Base-by-base conservation (phyloP, 2,329 filamentous ascomycete species). In the Coniella lustricola region DNA sequence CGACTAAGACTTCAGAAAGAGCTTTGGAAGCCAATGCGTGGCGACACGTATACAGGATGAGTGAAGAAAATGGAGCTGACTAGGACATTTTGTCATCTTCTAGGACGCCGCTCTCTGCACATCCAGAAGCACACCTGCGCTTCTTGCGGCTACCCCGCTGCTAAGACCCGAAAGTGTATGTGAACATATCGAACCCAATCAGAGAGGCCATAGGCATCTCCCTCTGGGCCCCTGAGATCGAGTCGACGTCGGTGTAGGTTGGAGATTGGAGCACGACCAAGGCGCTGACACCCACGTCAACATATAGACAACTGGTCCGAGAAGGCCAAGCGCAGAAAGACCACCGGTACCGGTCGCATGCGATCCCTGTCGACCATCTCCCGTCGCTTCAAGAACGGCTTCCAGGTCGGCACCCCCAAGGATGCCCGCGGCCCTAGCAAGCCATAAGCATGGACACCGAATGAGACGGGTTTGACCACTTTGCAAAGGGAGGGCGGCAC, bases 311-410 rank as follows among this genome's bases (percentile, higher is more conserved):
- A 98, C 87, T 98, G 93, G 93, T 83, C 87, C 74, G 91, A 97
- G 84, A 98, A 98, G 87, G 91, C 90, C 66, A 97, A 97, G 89
- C 82, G 93, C 75, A 94, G 93, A 86, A 97, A 96, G 90, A 96
- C 91, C 69, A 91, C 87, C 71, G 93, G 93, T 67, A 91, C 89
- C 68, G 93, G 93, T 73, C 88, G 93, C 74, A 93, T 90, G 85
- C 84, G 89, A 70, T 88, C 90, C 78, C 82, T 98, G 71, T 95
- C 94, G 82, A 81, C 80, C 66, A 84, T 98, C 70, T 79, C 90
- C 69, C 85, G 93, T 73, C 83, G 83, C 76, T 95, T 95, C 84
- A 89, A 85, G 81, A 98, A 98, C 78, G 90, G 90, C 65, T 98
- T 98, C 88, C 91, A 87, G 79, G 82, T 76, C 62, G 93, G 93